Conservation (phyloP, 2,329 filamentous ascomycete genomes). For the Alternaria viburni region DNA sequence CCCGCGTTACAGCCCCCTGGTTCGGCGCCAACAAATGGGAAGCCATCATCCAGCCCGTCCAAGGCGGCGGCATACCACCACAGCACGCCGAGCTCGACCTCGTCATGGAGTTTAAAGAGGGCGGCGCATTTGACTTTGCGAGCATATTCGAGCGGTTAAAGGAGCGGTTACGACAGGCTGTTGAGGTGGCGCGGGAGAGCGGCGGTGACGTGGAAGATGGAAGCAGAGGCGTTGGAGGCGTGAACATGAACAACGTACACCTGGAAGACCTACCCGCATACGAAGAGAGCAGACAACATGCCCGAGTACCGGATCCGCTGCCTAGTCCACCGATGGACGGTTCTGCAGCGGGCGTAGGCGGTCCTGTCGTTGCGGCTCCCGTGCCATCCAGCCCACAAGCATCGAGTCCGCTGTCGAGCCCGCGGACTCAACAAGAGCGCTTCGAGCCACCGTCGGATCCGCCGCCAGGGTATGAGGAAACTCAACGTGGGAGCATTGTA, state of each 20-base stretch:
- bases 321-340: constrained; percentile 27
- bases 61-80: constrained; percentile 81
- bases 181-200: constrained; percentile 74
- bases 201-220: constrained; percentile 55
- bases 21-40: constrained; percentile 94
- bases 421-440: constrained; percentile 32
- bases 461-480: constrained; percentile 90
- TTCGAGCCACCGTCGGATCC: constrained; percentile 71
- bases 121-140: constrained; percentile 92
- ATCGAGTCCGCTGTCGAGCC: constrained; percentile 41
- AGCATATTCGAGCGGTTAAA: constrained; percentile 82
- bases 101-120: constrained; percentile 90
- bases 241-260: constrained; percentile 70
- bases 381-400: constrained; percentile 28
- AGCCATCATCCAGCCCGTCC: constrained; percentile 77
- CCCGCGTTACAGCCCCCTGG: constrained; percentile 84
- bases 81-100: constrained; percentile 76
- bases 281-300: constrained; percentile 63
- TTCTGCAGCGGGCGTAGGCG: constrained; percentile 13
- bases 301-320: constrained; percentile 39
- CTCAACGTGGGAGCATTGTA: constrained; percentile 79
- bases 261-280: constrained; percentile 90
- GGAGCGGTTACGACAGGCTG: constrained; percentile 80
- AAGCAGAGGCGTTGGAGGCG: constrained; percentile 52
- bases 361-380: constrained; percentile 22